A percentile compares a stretch with the other conserved stretches of the same genome.
These are phyloP conservation scores for Candida silvatica DNA, from an alignment of 805 yeast species.

Conservation along the genomic window DNA sequence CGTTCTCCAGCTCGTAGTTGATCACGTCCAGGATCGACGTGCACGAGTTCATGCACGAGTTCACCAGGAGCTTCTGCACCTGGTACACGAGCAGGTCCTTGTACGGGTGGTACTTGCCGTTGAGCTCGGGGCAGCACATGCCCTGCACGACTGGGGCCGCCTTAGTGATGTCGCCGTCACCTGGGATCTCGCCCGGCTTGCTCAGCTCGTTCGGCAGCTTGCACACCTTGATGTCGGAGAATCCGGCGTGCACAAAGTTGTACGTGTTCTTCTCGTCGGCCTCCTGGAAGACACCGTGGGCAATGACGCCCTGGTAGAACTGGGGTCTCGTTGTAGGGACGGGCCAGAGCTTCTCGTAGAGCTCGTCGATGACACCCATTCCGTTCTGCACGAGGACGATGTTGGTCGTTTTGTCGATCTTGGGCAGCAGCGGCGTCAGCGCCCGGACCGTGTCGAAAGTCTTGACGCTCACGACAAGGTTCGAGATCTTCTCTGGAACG, in stretches of 20 bases:
- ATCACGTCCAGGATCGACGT: constrained; percentile 70
- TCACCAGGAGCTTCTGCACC: constrained; percentile 68
- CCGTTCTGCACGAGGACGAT: constrained; percentile 79
- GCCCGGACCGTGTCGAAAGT: constrained; percentile 68
- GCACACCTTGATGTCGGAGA: constrained; percentile 54
- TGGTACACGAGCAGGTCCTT: constrained; percentile 46
- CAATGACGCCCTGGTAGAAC: constrained; percentile 65
- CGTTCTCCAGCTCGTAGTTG: constrained; percentile 62
- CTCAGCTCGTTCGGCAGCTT: constrained; percentile 35
- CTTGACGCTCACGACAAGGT: constrained; percentile 68
- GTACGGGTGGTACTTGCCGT: constrained; percentile 26
- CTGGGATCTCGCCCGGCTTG: constrained; percentile 1
- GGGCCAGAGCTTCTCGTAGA: constrained; percentile 50
- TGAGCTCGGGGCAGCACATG: constrained; percentile 21
- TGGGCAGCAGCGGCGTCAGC: constrained; percentile 40
- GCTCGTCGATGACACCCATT: constrained; percentile 56
- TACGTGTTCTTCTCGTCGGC: constrained; percentile 23
- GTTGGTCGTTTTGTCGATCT: constrained; percentile 41
- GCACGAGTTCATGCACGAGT: constrained; percentile 76
- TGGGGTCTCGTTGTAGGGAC: constrained; percentile 37
- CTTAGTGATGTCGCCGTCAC: constrained; percentile 13
- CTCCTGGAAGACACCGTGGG: constrained; percentile 70
- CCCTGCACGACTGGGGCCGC: constrained; percentile 10
- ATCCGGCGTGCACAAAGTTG: constrained; percentile 60
- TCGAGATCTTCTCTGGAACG: constrained; percentile 16